phyloP scores from a whole-genome alignment of 2,329 filamentous ascomycete genomes.

The Coniochaeta sp. region DNA sequence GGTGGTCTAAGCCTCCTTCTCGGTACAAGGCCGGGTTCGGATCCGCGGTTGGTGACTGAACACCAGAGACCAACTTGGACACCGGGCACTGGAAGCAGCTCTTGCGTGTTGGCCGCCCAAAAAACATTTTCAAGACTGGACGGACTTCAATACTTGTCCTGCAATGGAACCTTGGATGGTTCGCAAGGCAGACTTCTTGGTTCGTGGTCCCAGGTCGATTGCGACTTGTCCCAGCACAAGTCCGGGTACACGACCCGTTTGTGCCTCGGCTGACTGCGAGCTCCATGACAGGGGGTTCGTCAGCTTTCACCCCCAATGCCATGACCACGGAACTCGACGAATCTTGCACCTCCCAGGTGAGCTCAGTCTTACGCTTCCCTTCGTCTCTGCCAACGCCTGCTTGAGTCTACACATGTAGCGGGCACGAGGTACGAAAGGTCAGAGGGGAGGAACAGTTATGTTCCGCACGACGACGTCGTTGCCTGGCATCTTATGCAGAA shows the following conservation, averaged over 20 bases:
- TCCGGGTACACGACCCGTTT: not conserved
- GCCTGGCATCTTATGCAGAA: not conserved
- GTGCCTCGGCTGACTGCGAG: not conserved
- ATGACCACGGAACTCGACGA: not conserved
- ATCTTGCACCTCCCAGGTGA: not conserved
- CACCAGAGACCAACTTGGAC: not conserved
- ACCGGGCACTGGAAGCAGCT: not conserved
- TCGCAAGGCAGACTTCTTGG: not conserved
- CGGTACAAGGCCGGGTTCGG: not conserved
- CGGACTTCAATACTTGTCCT: not conserved
- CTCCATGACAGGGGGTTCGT: not conserved
- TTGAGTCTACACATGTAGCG: not conserved
- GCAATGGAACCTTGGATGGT: not conserved
- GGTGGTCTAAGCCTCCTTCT: constrained; percentile 1
- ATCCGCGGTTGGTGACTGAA: not conserved
- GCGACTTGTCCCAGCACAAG: not conserved
- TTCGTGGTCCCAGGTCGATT: not conserved
- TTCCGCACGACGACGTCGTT: not conserved
- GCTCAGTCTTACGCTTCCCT: not conserved
- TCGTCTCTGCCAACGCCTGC: not conserved
- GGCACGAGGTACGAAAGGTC: not conserved
- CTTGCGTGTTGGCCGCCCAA: not conserved
- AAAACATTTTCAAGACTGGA: not conserved
- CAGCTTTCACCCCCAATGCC: not conserved
- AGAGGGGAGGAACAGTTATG: not conserved